Evolutionary conservation across 352 stramenopile species (phyloP), one percentile per base, ranked within the genome.

Genomic region (Phytophthora kernoviae): DNA sequence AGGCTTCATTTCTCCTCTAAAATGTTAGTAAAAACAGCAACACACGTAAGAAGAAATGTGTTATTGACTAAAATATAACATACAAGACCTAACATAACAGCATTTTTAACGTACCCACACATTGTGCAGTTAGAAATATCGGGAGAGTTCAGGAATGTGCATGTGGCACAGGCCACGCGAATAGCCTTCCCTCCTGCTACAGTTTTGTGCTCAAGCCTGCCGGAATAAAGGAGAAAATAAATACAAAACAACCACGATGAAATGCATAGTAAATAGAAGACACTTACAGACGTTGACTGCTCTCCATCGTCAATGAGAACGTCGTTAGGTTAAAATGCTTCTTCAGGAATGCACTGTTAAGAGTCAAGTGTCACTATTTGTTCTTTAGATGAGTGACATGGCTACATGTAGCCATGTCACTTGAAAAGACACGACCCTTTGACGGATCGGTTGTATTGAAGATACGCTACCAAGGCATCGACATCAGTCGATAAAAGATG

Each of bases 131-230:
- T 62, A 0, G 65, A 79, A 37, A 76, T 72, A 30, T 85, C 73
- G 10, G 71, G 54, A 2, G 65, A 58, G 42, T 93, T 94, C 42
- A 94, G 66, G 43, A 86, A 93, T 34, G 81, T 91, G 54, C 83
- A 92, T 37, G 68, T 78, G 5, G 56, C 32, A 42, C 83, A 92
- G 30, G 75, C 79, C 36, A 87, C 56, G 17, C 65, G 77, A 42
- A 88, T 77, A 54, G 51, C 67, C 61, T 87, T 88, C 48, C 70
- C 66, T 33, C 77, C 83, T 4, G 81, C 68, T 33, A 92, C 66
- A 37, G 78, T 86, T 60, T 88, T 87, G 56, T 75, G 74, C 32
- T 77, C 62, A 17, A 81, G 46, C 8, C 51, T n/a, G 21, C 68
- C 81, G 51, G 15, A 42, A 12, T 11, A 15, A 5, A 5, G 1